These are phyloP conservation scores for Ophiocordyceps camponoti-rufipedis DNA, from an alignment of 2,329 filamentous ascomycete species.

Conservation along the genomic window DNA sequence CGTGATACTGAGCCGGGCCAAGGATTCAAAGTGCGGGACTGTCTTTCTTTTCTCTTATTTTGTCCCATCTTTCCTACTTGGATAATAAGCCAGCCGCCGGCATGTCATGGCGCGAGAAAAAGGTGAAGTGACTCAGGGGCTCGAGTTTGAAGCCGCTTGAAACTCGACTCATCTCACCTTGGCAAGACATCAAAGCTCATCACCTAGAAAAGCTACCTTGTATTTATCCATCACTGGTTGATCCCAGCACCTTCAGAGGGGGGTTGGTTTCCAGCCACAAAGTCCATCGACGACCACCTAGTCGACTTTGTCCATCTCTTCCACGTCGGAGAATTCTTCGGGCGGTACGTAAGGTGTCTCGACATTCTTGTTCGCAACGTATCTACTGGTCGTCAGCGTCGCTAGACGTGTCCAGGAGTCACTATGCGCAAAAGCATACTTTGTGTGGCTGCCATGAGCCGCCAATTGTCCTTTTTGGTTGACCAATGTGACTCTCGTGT, in stretches of 20 bases:
- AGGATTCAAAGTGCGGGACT: not conserved
- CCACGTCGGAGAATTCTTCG: slow-evolving; percentile 12
- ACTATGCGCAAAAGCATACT: slow-evolving; percentile 22
- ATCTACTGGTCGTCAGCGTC: slow-evolving; percentile 14
- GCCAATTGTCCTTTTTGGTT: slow-evolving; percentile 41
- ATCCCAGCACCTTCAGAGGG: too few relatives aligned
- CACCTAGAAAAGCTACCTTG: too few relatives aligned
- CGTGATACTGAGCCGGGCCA: not conserved
- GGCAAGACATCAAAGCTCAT: too few relatives aligned
- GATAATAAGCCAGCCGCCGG: too few relatives aligned
- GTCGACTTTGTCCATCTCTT: slow-evolving; percentile 8
- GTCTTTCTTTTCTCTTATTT: too few relatives aligned
- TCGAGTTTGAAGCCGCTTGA: too few relatives aligned
- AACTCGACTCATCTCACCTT: too few relatives aligned
- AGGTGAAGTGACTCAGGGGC: too few relatives aligned
- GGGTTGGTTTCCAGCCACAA: too few relatives aligned
- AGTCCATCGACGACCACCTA: not conserved
- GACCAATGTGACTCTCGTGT: slow-evolving; percentile 38
- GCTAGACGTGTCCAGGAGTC: not conserved
- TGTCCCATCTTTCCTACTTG: too few relatives aligned
- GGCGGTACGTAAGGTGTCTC: slow-evolving; percentile 19
- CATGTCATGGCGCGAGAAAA: too few relatives aligned
- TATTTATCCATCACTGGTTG: too few relatives aligned
- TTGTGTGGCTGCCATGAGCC: slow-evolving; percentile 47
- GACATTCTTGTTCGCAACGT: slow-evolving; percentile 17